Base-by-base conservation (phyloP, 208 protist species). In the Lotmaria passim region DNA sequence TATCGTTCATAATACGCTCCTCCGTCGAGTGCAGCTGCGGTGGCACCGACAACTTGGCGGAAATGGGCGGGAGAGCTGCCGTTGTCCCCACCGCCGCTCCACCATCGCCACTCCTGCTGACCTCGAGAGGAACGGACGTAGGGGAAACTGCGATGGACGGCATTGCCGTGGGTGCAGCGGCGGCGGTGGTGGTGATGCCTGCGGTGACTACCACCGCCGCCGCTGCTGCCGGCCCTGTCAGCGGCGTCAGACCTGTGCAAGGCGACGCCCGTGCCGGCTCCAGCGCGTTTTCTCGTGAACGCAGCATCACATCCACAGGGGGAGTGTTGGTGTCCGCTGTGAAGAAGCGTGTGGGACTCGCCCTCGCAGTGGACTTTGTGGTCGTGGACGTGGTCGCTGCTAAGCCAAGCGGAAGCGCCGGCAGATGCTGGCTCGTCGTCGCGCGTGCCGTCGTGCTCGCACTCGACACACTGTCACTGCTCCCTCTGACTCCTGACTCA, bases 21-120 rank as follows among this genome's bases (percentile, higher is more conserved):
- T 78, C 62, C 14, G 72, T 78, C 19, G 72, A 58, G 62, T 71
- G 63, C 28, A 78, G 57, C 7, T 33, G 58, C 8, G 38, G 52
- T 11, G 53, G 65, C 17, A 5, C 4, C n/a, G 38, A 3, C 7
- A 23, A 23, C 43, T 34, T 71, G 23, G 31, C 4, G 3, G 30
- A 19, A 17, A 64, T 53, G n/a, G 43, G 59, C 15, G 59, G 59
- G 21, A 64, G 59, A 1, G 55, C 55, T 26, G 6, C 24, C 48
- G 17, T 34, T 47, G 4, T 24, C 4, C 7, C 23, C 36, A 15
- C 34, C 31, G 7, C 44, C 36, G n/a, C n/a, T n/a, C n/a, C n/a
- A n/a, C n/a, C n/a, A n/a, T n/a, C n/a, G n/a, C n/a, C n/a, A n/a
- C n/a, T n/a, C n/a, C n/a, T n/a, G n/a, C n/a, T n/a, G n/a, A n/a